Percentiles rank a stretch among this genome's conserved stretches.
These are phyloP conservation scores for Penicillium sp. DNA, from an alignment of 2,329 filamentous ascomycete species.

Conservation along the genomic window DNA sequence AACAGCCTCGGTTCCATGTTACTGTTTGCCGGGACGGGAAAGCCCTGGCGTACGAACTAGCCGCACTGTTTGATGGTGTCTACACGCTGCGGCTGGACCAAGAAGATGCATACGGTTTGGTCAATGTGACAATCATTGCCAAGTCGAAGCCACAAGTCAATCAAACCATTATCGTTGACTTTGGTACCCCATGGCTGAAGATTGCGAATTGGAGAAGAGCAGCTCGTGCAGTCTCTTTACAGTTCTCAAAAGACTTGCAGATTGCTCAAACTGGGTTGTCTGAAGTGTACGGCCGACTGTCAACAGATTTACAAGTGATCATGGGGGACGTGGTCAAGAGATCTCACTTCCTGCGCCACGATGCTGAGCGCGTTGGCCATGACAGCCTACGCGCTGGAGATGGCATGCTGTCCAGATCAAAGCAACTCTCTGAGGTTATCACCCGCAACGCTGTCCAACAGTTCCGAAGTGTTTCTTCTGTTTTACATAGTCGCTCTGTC, in stretches of 20 bases:
- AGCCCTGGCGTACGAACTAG: slow-evolving; percentile 47
- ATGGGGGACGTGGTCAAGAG: slow-evolving; percentile 39
- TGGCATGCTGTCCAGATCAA: slow-evolving; percentile 32
- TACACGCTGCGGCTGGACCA: slow-evolving; percentile 53
- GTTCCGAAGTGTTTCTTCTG: slow-evolving; percentile 33
- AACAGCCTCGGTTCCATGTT: slow-evolving; percentile 50
- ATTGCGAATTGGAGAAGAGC: slow-evolving; percentile 48
- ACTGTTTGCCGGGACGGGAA: slow-evolving; percentile 47
- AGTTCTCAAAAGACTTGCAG: slow-evolving; percentile 38
- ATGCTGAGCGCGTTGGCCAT: slow-evolving; percentile 28
- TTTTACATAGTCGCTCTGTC: slow-evolving; percentile 31
- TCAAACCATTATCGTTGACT: slow-evolving; percentile 42
- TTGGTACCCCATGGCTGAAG: slow-evolving; percentile 50
- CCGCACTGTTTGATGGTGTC: slow-evolving; percentile 54
- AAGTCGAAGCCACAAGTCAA: slow-evolving; percentile 35
- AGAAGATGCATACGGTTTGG: slow-evolving; percentile 49
- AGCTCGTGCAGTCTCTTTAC: slow-evolving; percentile 35
- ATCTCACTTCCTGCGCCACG: slow-evolving; percentile 33
- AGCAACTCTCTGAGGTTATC: slow-evolving; percentile 35
- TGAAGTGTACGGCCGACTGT: slow-evolving; percentile 39
- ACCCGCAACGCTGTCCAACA: slow-evolving; percentile 31
- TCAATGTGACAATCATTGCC: slow-evolving; percentile 51
- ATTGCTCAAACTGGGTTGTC: slow-evolving; percentile 40
- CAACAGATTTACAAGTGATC: slow-evolving; percentile 39
- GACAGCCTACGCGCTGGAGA: slow-evolving; percentile 27